These are phyloP conservation scores for Funneliformis geosporum DNA, from an alignment of 192 early-diverging fungal species.

Conservation along the genomic window DNA sequence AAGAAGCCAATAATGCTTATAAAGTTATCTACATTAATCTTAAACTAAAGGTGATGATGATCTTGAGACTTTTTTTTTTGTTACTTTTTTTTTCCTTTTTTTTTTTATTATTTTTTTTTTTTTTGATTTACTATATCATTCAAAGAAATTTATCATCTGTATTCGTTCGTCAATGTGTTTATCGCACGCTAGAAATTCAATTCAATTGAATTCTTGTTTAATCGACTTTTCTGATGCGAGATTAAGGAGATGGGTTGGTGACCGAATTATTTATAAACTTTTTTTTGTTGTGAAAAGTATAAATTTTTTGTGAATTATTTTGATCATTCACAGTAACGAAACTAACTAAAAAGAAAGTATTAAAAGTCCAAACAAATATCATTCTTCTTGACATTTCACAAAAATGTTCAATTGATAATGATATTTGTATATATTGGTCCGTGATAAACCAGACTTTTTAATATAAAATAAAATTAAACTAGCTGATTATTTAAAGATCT, in stretches of 20 bases:
- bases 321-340: not conserved
- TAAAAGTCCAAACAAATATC: not conserved
- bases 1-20: too few species aligned
- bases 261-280: not conserved
- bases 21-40: too few species aligned
- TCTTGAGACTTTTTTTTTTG: not conserved
- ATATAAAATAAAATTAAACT: not conserved
- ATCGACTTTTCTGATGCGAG: not conserved
- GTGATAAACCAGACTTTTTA: not conserved
- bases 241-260: not conserved
- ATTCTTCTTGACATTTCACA: not conserved
- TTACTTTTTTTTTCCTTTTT: not conserved
- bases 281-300: not conserved
- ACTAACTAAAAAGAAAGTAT: not conserved
- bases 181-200: not conserved
- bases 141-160: too few species aligned
- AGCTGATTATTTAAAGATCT: not conserved
- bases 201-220: not conserved
- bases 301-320: not conserved
- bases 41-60: too few species aligned
- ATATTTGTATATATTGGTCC: not conserved
- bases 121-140: not conserved
- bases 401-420: not conserved
- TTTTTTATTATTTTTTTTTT: not conserved
- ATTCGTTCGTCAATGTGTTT: not conserved